Percentiles rank a stretch among this genome's conserved stretches.
These are phyloP conservation scores for Aspergillus thermomutatus DNA, from an alignment of 2,329 filamentous ascomycete species.

Conservation along the genomic window DNA sequence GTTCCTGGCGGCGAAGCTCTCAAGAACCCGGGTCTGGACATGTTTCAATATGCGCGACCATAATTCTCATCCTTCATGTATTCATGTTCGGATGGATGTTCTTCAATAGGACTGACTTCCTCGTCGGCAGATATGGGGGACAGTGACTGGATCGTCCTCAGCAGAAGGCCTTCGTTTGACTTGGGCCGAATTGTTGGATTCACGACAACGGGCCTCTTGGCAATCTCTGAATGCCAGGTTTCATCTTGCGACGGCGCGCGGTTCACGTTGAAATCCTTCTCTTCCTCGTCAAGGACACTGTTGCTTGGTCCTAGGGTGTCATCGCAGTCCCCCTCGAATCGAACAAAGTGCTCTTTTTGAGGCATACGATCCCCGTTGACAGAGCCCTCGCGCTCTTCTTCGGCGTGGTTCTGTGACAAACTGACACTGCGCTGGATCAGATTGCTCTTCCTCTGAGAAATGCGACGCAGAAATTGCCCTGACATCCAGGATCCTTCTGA, in stretches of 20 bases:
- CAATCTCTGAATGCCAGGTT: constrained; percentile 51
- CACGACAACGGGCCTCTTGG: constrained; percentile 62
- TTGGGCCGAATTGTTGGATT: constrained; percentile 56
- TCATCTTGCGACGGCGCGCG: constrained; percentile 29
- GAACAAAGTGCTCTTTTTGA: constrained; percentile 73
- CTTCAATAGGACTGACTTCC: constrained; percentile 32
- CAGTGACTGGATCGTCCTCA: constrained; percentile 49
- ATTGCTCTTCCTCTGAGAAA: constrained; percentile 40
- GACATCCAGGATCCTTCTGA: constrained; percentile 96
- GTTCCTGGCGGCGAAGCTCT: not conserved
- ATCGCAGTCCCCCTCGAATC: constrained; percentile 47
- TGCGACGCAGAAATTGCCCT: constrained; percentile 59
- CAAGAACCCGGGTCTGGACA: not conserved
- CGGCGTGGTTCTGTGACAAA: constrained; percentile 36
- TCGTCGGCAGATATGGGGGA: constrained; percentile 32
- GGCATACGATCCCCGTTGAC: constrained; percentile 57
- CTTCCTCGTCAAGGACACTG: constrained; percentile 54
- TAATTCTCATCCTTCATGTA: constrained; percentile 50
- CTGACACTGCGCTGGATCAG: constrained; percentile 40
- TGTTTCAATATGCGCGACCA: constrained; percentile 11
- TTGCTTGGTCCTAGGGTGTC: constrained; percentile 45
- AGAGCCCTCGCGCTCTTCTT: constrained; percentile 50
- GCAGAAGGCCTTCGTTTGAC: constrained; percentile 56
- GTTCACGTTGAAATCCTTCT: constrained; percentile 35
- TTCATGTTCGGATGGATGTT: constrained; percentile 43